Base-by-base conservation (phyloP, 2,329 filamentous ascomycete species). In the Talaromyces sp. region DNA sequence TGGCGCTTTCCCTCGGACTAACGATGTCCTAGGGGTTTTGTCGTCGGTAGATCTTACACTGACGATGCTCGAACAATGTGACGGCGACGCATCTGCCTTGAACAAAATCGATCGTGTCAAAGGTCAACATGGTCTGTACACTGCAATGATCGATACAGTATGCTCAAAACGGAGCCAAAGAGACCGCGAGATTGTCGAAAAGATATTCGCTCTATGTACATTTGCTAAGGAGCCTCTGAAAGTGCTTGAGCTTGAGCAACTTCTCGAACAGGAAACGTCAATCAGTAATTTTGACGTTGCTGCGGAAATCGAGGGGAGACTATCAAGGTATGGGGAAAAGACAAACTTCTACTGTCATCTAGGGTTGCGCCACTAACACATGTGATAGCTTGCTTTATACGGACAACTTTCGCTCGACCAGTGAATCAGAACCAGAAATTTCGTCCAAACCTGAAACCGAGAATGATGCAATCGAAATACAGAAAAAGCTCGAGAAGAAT, bases 1-100 rank as follows among this genome's bases (percentile, higher is more conserved):
- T 39, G 52, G 52, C 25, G n/a, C 16, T 2, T 31, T 16, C 2
- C 11, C 18, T 18, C 14, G n/a, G 35, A 16, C 54, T 57, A 21
- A 57, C 54, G n/a, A 1, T 8, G 54, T 3, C 7, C 40, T 57
- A 57, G 54, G 54, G 40, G 35, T 57, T 5, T 40, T 57, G 54
- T 57, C 54, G 21, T 57, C 54, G 21, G 54, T 57, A 9, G 54
- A 57, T 40, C 54, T 57, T 57, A 57, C 54, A 25, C 23, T 57
- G 54, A 57, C 54, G 28, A 57, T 57, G 54, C 54, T 57, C 16
- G 54, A 57, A 57, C 54, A 57, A 57, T 57, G 54, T 28, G 54
- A 57, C 23, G 21, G 54, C 9, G 54, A 57, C n/a, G 35, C 33
- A 3, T 57, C 54, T 3, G 54, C 54, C 5, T 28, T 57, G 35